Percentiles rank a stretch among this genome's conserved stretches.
Conservation (phyloP, 305 asterid genomes). For the Rubia peregrina region DNA sequence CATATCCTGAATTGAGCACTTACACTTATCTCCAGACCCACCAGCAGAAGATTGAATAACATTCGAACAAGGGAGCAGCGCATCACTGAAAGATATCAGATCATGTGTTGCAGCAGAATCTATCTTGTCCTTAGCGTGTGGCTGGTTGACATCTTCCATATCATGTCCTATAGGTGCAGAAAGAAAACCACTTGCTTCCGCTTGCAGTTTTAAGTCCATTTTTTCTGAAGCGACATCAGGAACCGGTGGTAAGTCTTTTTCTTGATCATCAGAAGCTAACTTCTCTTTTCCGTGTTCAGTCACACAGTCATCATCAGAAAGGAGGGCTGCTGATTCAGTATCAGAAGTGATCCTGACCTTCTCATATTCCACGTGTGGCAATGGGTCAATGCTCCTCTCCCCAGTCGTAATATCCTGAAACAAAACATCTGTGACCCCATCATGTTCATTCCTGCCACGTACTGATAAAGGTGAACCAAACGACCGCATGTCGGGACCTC, state of each 20-base stretch:
- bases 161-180: slow-evolving; percentile 29
- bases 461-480: slow-evolving; percentile 21
- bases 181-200: slow-evolving; percentile 19
- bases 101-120: slow-evolving; percentile 25
- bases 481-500: slow-evolving; percentile 26
- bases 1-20: slow-evolving; percentile 16
- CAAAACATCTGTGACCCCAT: slow-evolving; percentile 20
- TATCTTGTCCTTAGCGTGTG: slow-evolving; percentile 24
- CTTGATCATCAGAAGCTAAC: slow-evolving; percentile 18
- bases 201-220: slow-evolving; percentile 26
- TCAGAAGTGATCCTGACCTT: slow-evolving; percentile 46
- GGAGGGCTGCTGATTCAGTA: slow-evolving; percentile 40
- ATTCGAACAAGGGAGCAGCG: slow-evolving; percentile 24
- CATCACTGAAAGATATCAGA: slow-evolving; percentile 24
- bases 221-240: slow-evolving; percentile 29
- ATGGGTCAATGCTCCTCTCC: slow-evolving; percentile 12
- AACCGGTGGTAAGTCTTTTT: slow-evolving; percentile 7
- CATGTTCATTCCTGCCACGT: slow-evolving; percentile 25
- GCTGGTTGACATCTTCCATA: slow-evolving; percentile 36
- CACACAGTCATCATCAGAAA: slow-evolving; percentile 36
- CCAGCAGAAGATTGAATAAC: slow-evolving; percentile 20
- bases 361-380: slow-evolving; percentile 36
- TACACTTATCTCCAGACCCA: slow-evolving; percentile 37
- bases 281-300: slow-evolving; percentile 27
- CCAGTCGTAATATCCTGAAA: neutral